phyloP scores from a whole-genome alignment of 345 rosid species.

The Eucalyptus shirleyi region DNA sequence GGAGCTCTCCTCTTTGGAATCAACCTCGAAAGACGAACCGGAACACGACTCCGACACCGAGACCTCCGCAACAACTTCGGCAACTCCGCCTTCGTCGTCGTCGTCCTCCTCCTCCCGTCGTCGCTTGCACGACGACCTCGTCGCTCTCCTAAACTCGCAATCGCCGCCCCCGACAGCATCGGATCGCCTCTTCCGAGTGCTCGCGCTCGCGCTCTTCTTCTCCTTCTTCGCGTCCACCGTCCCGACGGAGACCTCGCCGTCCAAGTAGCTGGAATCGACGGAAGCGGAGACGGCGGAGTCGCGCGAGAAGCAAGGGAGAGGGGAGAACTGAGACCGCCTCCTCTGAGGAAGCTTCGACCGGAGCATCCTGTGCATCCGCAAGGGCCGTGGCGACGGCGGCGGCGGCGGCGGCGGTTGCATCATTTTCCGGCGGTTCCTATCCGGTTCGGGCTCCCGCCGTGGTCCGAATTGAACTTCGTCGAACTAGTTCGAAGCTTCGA shows the following conservation, averaged over 20 bases:
- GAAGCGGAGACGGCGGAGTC: conserved; percentile 7
- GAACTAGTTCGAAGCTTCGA: background rate
- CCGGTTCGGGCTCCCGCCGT: background rate
- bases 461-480: background rate
- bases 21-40: background rate
- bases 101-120: background rate
- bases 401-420: background rate
- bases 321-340: conserved; percentile 29
- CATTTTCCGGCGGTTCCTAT: background rate
- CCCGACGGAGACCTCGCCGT: conserved; percentile 3
- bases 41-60: background rate
- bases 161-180: conserved; percentile 12
- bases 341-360: conserved; percentile 40
- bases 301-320: background rate
- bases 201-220: conserved; percentile 1
- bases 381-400: background rate
- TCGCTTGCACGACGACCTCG: conserved; percentile 15
- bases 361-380: conserved; percentile 26
- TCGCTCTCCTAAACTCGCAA: conserved; percentile 24
- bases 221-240: background rate
- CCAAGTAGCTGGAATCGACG: conserved; percentile 21
- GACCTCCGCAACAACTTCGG: background rate
- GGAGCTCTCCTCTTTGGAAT: background rate
- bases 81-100: conserved; percentile 1
- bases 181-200: conserved; percentile 20